These are phyloP conservation scores for Panaeolus cyanescens DNA, from an alignment of 768 basidiomycete species.

Conservation along the genomic window DNA sequence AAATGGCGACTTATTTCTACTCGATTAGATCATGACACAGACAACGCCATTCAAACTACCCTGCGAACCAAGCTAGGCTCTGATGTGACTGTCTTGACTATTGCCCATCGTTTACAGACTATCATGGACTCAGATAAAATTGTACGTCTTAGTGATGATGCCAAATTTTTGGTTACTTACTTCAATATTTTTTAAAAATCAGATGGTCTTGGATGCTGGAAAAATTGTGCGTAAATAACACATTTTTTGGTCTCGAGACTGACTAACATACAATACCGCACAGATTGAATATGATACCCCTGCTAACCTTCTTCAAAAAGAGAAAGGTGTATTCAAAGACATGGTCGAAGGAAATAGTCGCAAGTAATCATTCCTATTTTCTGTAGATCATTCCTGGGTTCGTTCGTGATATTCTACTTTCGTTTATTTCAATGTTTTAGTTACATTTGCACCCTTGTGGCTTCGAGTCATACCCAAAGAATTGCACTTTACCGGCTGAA, in stretches of 20 bases:
- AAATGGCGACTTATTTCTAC: neutral
- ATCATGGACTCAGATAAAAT: slow-evolving; percentile 69
- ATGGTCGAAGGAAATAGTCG: slow-evolving; percentile 22
- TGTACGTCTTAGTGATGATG: slow-evolving; percentile 35
- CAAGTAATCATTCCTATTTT: slow-evolving; percentile 11
- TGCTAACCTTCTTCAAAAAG: slow-evolving; percentile 12
- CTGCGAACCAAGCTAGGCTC: slow-evolving; percentile 64
- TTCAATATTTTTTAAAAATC: neutral
- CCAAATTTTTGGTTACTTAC: slow-evolving; percentile 17
- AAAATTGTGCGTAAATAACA: slow-evolving; percentile 35
- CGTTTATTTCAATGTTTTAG: too few species aligned
- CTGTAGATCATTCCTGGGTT: slow-evolving; percentile 12
- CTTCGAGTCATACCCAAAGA: too few species aligned
- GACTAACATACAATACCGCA: slow-evolving; percentile 1
- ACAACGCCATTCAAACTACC: slow-evolving; percentile 68
- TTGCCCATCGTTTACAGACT: slow-evolving; percentile 72
- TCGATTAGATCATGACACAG: slow-evolving; percentile 57
- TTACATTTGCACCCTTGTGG: too few species aligned
- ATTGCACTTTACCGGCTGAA: too few species aligned
- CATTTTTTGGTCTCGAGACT: slow-evolving; percentile 15
- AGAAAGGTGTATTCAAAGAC: slow-evolving; percentile 13
- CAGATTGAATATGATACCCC: slow-evolving; percentile 22
- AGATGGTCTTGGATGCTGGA: slow-evolving; percentile 61
- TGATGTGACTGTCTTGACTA: slow-evolving; percentile 62
- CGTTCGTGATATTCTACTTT: neutral